Conservation (phyloP, 768 basidiomycete genomes). For the Tricholomella constricta region DNA sequence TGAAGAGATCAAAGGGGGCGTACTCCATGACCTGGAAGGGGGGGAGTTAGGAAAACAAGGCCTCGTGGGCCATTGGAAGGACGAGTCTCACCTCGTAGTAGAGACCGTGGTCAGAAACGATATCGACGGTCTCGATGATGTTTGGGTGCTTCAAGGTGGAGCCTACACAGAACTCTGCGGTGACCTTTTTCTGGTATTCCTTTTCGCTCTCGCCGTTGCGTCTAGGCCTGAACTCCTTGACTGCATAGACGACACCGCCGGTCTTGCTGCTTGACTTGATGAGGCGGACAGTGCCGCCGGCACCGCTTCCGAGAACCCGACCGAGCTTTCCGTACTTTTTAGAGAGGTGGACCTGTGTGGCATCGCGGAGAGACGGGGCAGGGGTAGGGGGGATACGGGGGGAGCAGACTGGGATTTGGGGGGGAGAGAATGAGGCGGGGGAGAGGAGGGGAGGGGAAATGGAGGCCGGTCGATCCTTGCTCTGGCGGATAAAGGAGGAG, state of each 20-base stretch:
- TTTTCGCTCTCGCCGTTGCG: conserved; percentile 87
- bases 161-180: conserved; percentile 98
- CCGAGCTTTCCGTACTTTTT: conserved; percentile 99
- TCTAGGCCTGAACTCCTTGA: conserved; percentile 96
- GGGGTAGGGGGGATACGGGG: conserved; percentile 25
- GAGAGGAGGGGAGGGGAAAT: conserved; percentile 24
- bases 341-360: conserved; percentile 87
- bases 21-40: conserved; percentile 93
- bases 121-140: conserved; percentile 97
- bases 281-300: conserved; percentile 96
- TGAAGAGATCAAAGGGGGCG: conserved; percentile 97
- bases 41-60: conserved; percentile 11
- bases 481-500: conserved; percentile 35
- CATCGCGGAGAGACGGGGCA: conserved; percentile 64
- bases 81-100: conserved; percentile 88
- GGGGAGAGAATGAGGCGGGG: conserved; percentile 13
- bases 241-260: conserved; percentile 87
- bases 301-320: conserved; percentile 90
- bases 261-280: conserved; percentile 86
- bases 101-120: conserved; percentile 96
- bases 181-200: conserved; percentile 99
- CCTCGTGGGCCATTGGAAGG: conserved; percentile 12
- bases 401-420: conserved; percentile 17
- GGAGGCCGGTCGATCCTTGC: conserved; percentile 43
- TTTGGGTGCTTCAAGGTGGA: conserved; percentile 92